These are phyloP conservation scores for Dioscorea cayenensis DNA, from an alignment of 116 monocot genomes.

Conservation along the genomic window DNA sequence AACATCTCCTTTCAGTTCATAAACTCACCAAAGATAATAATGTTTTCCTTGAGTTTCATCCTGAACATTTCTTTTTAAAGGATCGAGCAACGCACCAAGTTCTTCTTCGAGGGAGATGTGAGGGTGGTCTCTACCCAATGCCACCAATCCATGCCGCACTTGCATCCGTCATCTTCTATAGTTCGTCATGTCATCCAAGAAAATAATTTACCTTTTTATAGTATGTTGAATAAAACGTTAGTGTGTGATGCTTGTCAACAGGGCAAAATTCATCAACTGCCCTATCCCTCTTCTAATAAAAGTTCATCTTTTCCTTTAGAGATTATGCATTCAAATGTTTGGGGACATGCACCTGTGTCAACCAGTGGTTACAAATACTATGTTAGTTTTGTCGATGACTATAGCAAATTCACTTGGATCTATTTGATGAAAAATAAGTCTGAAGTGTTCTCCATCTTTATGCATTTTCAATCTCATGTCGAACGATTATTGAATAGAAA, in stretches of 20 bases:
- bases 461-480: background rate
- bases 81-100: background rate
- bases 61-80: background rate
- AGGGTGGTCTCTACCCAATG: background rate
- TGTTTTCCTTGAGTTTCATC: constrained; percentile 11
- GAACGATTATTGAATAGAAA: background rate
- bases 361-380: no score
- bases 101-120: background rate
- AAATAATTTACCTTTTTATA: no score
- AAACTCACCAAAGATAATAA: background rate
- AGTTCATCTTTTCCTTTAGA: background rate
- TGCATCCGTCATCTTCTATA: background rate
- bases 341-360: background rate
- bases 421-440: background rate
- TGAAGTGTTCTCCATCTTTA: background rate
- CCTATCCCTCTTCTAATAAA: background rate
- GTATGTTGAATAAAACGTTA: background rate
- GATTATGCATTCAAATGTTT: constrained; percentile 1
- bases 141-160: background rate
- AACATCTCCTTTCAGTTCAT: constrained; percentile 6
- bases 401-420: background rate
- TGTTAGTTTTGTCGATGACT: no score
- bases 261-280: constrained; percentile 3
- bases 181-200: background rate
- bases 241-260: no score